Evolutionary conservation across 495 filamentous ascomycete species (phyloP).

Genomic region (Aspergillus incahuasiensis): DNA sequence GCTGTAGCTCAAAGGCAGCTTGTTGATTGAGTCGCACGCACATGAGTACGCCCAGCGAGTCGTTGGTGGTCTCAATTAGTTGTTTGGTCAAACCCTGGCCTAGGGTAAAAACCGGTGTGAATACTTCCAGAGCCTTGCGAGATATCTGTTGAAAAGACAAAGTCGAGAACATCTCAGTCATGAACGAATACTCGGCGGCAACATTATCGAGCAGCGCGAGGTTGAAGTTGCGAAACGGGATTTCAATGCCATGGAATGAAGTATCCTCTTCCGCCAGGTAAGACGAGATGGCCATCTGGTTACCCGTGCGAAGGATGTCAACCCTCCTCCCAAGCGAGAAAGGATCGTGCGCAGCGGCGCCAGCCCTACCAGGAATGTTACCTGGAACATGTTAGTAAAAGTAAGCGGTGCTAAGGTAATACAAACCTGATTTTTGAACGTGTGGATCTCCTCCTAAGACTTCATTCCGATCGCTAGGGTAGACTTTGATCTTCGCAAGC

Average conservation of each 20-base stretch:
- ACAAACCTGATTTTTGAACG: slow-evolving; percentile 50
- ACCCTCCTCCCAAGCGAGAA: slow-evolving; percentile 82
- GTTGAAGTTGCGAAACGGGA: slow-evolving; percentile 89
- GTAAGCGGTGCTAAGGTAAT: neutral
- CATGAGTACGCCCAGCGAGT: slow-evolving; percentile 80
- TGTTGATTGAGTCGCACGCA: slow-evolving; percentile 93
- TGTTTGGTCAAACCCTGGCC: slow-evolving; percentile 72
- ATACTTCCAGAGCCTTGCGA: slow-evolving; percentile 72
- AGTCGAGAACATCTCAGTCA: slow-evolving; percentile 81
- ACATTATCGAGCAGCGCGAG: slow-evolving; percentile 90
- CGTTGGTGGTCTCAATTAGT: slow-evolving; percentile 69
- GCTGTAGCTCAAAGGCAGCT: slow-evolving; percentile 86
- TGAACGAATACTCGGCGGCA: slow-evolving; percentile 90
- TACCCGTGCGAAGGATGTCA: slow-evolving; percentile 68
- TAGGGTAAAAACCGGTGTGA: slow-evolving; percentile 75
- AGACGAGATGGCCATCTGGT: slow-evolving; percentile 68
- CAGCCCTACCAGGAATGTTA: slow-evolving; percentile 34
- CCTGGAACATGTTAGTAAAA: slow-evolving; percentile 18
- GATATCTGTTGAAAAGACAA: slow-evolving; percentile 52
- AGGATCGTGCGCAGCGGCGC: slow-evolving; percentile 72
- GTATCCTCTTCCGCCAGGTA: slow-evolving; percentile 87
- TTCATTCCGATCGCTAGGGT: slow-evolving; percentile 77
- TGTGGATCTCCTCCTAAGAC: slow-evolving; percentile 75
- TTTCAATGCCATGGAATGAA: slow-evolving; percentile 77
- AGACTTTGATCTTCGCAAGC: slow-evolving; percentile 77